Evolutionary conservation across 1,284 basidiomycete species (phyloP), one percentile per base, ranked within the genome.

Genomic region (Ustilago xerochloae): DNA sequence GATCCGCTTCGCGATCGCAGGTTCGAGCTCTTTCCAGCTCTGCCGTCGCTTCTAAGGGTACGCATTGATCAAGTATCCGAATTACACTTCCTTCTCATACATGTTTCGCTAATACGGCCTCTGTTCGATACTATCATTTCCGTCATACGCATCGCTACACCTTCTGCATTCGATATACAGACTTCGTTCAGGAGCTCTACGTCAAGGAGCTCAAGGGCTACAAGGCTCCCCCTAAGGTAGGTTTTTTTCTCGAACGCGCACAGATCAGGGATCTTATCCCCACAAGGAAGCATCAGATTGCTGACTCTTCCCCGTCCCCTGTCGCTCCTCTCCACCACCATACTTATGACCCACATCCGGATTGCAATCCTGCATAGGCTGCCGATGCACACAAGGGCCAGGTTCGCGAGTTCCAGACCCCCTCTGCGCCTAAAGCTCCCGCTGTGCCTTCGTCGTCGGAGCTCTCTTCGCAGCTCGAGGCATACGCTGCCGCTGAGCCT

Each of bases 101-200:
- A 38, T 45, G 20, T 28, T 43, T 36, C 29, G 45, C 66, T 59
- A 39, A 55, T 51, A 20, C 24, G 41, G 12, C 47, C 20, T 36
- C 29, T 20, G 20, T 28, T 24, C 24, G 24, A 10, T 28, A 20
- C 43, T 66, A 53, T 7, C n/a, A 39, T 15, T 30, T 39, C n/a
- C n/a, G n/a, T 39, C 12, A 13, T 16, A 12, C 15, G 24, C 38
- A 28, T 12, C 18, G 9, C 16, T 26, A n/a, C n/a, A n/a, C n/a
- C 6, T 28, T 3, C 20, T 35, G 24, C 13, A 12, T 13, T 8
- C 22, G 33, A 28, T 12, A 12, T 26, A 51, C 65, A 96, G 94
- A 97, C 87, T 87, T 96, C 81, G 88, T 97, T 63, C 93, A 96
- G 89, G 93, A 97, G 78, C 85, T 96, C 61, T 97, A 97, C 87